Conservation (phyloP, 768 basidiomycete species). For the Mycena venus region DNA sequence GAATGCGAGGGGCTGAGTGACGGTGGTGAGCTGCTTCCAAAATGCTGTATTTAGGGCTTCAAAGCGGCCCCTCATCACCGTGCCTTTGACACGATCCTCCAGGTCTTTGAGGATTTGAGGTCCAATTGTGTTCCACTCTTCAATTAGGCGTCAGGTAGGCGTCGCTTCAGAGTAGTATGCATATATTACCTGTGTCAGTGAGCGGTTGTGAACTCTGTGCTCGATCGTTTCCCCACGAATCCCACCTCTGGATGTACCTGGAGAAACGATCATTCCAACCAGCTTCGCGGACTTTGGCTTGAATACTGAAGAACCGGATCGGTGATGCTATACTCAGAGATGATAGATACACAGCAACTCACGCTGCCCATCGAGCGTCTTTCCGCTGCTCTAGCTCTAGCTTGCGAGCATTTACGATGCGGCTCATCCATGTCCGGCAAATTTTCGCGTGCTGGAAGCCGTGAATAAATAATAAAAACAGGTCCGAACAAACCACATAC, state of each 20-base stretch:
- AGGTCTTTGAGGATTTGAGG: neutral
- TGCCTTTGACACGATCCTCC: neutral
- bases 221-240: neutral
- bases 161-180: neutral
- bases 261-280: neutral
- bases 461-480: too few relatives aligned
- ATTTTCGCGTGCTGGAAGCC: neutral
- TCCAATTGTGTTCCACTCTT: constrained; percentile 16
- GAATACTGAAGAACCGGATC: neutral
- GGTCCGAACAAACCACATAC: constrained; percentile 10
- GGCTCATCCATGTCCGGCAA: neutral
- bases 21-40: neutral
- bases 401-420: neutral
- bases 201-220: neutral
- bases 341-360: neutral
- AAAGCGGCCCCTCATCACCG: neutral
- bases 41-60: neutral
- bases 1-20: constrained; percentile 3
- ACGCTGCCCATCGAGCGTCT: neutral
- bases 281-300: constrained; percentile 14
- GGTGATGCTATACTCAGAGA: neutral
- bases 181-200: constrained; percentile 16
- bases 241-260: too few relatives aligned
- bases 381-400: neutral
- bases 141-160: neutral